Evolutionary conservation across 305 asterid genomes (phyloP).

Genomic region (Ilex paraguariensis): DNA sequence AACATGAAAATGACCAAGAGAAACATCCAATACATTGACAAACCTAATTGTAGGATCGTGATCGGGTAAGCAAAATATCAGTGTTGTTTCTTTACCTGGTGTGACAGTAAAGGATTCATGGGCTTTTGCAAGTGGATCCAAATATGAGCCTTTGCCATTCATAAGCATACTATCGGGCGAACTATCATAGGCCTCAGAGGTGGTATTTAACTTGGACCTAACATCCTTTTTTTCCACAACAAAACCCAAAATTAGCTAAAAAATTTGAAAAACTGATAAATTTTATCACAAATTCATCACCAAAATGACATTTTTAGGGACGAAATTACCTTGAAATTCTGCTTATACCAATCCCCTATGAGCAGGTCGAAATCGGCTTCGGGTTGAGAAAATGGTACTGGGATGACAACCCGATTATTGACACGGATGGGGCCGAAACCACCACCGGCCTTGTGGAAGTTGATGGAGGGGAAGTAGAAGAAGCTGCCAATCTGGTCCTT

Average conservation of each 20-base stretch:
- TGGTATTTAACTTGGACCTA: constrained; percentile 12
- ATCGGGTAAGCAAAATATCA: too few species aligned
- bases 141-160: constrained; percentile 62
- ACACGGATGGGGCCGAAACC: constrained; percentile 73
- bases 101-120: constrained; percentile 43
- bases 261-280: too few species aligned
- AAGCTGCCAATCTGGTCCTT: constrained; percentile 83
- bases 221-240: constrained; percentile 17
- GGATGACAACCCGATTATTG: constrained; percentile 40
- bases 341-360: constrained; percentile 41
- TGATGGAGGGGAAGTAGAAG: constrained; percentile 59
- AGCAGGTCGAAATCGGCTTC: constrained; percentile 68
- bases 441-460: constrained; percentile 70
- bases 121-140: constrained; percentile 16
- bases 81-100: constrained; percentile 26
- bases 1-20: not conserved
- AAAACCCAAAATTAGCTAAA: not conserved
- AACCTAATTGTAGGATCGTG: not conserved
- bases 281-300: too few species aligned
- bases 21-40: not conserved
- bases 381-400: constrained; percentile 59
- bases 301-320: not conserved
- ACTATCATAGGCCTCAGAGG: not conserved
- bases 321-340: constrained; percentile 32
- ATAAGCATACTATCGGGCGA: constrained; percentile 40